Conservation (phyloP, 768 basidiomycete genomes). For the Boletus reticuloceps region DNA sequence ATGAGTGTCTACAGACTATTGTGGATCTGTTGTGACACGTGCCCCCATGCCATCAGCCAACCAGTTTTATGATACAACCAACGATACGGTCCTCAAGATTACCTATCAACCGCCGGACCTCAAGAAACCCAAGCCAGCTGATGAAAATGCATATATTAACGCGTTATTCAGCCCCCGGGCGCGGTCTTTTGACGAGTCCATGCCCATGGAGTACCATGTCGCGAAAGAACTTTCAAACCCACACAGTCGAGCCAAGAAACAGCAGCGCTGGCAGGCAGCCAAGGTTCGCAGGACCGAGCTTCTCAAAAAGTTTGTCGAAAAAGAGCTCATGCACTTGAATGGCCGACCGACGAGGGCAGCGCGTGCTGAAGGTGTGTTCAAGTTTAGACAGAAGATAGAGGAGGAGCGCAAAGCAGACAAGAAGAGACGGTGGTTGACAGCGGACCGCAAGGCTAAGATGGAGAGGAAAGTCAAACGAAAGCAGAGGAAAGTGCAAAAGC, state of each 20-base stretch:
- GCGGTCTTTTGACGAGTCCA: slow-evolving; percentile 45
- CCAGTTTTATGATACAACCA: slow-evolving; percentile 59
- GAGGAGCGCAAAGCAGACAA: slow-evolving; percentile 57
- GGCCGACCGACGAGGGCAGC: slow-evolving; percentile 64
- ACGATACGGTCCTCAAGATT: slow-evolving; percentile 58
- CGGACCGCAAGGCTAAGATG: slow-evolving; percentile 37
- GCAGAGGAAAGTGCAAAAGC: slow-evolving; percentile 42
- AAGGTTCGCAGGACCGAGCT: slow-evolving; percentile 46
- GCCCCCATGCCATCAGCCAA: slow-evolving; percentile 21
- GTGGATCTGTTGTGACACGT: slow-evolving; percentile 7
- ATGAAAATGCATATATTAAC: slow-evolving; percentile 61
- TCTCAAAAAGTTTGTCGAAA: slow-evolving; percentile 50
- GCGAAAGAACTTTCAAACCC: slow-evolving; percentile 75
- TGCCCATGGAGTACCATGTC: slow-evolving; percentile 66
- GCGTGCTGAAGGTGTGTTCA: slow-evolving; percentile 71
- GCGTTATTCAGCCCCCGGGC: slow-evolving; percentile 41
- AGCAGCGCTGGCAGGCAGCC: slow-evolving; percentile 67
- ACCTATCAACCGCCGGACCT: slow-evolving; percentile 67
- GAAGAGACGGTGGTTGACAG: slow-evolving; percentile 51
- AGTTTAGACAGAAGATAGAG: slow-evolving; percentile 61
- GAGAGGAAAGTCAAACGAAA: slow-evolving; percentile 37
- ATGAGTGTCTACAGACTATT: not conserved
- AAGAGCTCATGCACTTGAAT: slow-evolving; percentile 53
- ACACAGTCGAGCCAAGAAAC: slow-evolving; percentile 79
- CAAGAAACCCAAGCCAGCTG: slow-evolving; percentile 35